Base-by-base conservation (phyloP, 2,329 filamentous ascomycete species). In the Hyphodiscus sp. region DNA sequence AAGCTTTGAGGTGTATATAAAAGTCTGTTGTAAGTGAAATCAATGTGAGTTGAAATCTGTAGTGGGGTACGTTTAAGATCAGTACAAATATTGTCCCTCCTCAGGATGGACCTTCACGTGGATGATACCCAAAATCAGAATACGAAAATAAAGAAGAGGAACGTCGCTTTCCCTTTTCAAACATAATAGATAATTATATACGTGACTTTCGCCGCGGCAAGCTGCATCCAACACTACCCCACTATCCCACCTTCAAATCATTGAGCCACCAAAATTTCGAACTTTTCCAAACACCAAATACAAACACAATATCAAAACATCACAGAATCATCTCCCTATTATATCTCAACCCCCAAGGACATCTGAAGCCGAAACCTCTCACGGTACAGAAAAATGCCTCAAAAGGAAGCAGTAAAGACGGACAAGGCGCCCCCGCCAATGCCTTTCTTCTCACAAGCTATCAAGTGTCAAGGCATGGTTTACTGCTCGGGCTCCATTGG, bases 401-500 rank as follows among this genome's bases (percentile, higher is more conserved):
- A 56, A 43, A 64, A 64, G 46, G 60, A 63, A 65, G 58, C 60
- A 19, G 63, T 65, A 30, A 41, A 50, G 41, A 63, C 63, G 18
- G 54, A 60, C 30, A 63, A 63, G 58, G 75, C 78, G 11, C 79
- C 75, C 30, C 69, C 72, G 57, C 76, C 79, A 20, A 67, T 80
- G 42, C 78, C 77, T 0, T 76, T 50, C 41, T 50, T 50, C 47
- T 41, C 38, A n/a, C 47, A 50, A 63, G 82, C 81, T 42, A 73
- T 85, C 60, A 75, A 80, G 58, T 76, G 76, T 67, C 81, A 83
- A 63, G 83, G 82, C 62, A 79, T 85, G 67, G 80, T 89, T n/a
- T 88, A 86, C 72, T 86, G 83, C 72, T 86, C 82, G 1, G 85
- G 85, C 20, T 76, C 75, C 57, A 74, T 87, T 30, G 79, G 79